Percentiles rank a stretch among this genome's conserved stretches.
phyloP scores from a whole-genome alignment of 2,329 filamentous ascomycete species.

The Dothistroma pini region DNA sequence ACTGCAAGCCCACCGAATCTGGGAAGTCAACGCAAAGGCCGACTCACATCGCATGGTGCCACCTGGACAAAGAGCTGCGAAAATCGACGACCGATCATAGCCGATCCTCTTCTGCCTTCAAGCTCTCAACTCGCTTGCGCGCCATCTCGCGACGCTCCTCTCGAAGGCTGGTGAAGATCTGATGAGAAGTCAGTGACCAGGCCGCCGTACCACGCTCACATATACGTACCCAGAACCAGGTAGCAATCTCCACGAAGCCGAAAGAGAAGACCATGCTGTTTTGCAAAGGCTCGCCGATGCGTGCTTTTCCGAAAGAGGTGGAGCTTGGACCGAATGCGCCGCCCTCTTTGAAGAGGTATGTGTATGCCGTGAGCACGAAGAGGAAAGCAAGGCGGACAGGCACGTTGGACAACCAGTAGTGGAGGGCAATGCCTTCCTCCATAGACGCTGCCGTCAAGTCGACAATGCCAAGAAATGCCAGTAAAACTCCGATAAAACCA shows the following conservation, averaged over 20 bases:
- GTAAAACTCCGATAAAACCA: constrained; percentile 64
- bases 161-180: constrained; percentile 62
- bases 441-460: constrained; percentile 48
- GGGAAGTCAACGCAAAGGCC: neutral
- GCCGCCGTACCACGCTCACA: neutral
- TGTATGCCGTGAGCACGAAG: constrained; percentile 60
- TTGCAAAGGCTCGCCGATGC: constrained; percentile 62
- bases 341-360: constrained; percentile 58
- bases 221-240: constrained; percentile 75
- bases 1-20: neutral
- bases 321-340: constrained; percentile 42
- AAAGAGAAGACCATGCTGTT: constrained; percentile 83
- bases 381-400: constrained; percentile 64
- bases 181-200: neutral
- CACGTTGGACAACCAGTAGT: constrained; percentile 51
- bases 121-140: constrained; percentile 34
- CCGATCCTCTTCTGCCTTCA: constrained; percentile 36
- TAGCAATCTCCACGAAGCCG: constrained; percentile 75
- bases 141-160: constrained; percentile 54
- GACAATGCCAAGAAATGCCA: constrained; percentile 55
- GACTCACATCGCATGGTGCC: neutral
- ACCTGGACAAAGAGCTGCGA: neutral
- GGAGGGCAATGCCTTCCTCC: constrained; percentile 40
- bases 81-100: neutral
- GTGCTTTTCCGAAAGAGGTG: constrained; percentile 22